phyloP scores from a whole-genome alignment of 495 filamentous ascomycete genomes.

The Hypoxylon cercidicola region DNA sequence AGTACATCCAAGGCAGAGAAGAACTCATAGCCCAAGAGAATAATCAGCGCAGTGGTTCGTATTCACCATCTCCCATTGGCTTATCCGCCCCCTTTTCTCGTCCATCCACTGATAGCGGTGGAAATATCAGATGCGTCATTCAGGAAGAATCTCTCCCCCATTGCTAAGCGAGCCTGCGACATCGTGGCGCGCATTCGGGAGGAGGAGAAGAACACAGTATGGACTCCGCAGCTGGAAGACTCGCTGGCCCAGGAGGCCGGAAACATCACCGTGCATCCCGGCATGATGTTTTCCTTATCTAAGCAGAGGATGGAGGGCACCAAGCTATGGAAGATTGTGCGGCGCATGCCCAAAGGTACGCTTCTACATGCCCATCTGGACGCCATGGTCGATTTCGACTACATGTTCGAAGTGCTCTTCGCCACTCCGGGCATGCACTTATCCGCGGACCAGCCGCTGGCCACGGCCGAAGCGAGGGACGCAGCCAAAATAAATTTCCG shows the following conservation, averaged over 20 bases:
- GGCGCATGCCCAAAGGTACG: slow-evolving; percentile 89
- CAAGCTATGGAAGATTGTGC: slow-evolving; percentile 85
- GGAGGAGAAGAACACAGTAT: slow-evolving; percentile 76
- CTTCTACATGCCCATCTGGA: slow-evolving; percentile 89
- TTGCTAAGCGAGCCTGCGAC: slow-evolving; percentile 75
- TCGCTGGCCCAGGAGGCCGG: slow-evolving; percentile 62
- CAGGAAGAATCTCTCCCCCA: slow-evolving; percentile 74
- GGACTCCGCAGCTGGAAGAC: slow-evolving; percentile 76
- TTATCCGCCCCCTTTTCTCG: background rate
- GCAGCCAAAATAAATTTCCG: slow-evolving; percentile 64
- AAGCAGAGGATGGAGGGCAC: slow-evolving; percentile 82
- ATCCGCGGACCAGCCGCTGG: slow-evolving; percentile 63
- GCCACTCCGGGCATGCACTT: slow-evolving; percentile 81
- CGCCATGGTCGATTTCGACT: slow-evolving; percentile 89
- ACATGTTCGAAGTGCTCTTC: slow-evolving; percentile 75
- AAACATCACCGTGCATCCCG: slow-evolving; percentile 73
- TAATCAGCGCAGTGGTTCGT: slow-evolving; percentile 80
- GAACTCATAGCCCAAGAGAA: slow-evolving; percentile 83
- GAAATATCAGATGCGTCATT: slow-evolving; percentile 66
- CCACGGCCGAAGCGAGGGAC: slow-evolving; percentile 56
- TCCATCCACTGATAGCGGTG: slow-evolving; percentile 6
- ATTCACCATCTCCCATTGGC: background rate
- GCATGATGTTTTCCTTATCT: slow-evolving; percentile 88
- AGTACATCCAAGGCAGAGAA: slow-evolving; percentile 80
- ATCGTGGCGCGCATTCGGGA: slow-evolving; percentile 83